A percentile compares a stretch with the other conserved stretches of the same genome.
Evolutionary conservation across 495 filamentous ascomycete species (phyloP).

Genomic region (Talaromyces proteolyticus): DNA sequence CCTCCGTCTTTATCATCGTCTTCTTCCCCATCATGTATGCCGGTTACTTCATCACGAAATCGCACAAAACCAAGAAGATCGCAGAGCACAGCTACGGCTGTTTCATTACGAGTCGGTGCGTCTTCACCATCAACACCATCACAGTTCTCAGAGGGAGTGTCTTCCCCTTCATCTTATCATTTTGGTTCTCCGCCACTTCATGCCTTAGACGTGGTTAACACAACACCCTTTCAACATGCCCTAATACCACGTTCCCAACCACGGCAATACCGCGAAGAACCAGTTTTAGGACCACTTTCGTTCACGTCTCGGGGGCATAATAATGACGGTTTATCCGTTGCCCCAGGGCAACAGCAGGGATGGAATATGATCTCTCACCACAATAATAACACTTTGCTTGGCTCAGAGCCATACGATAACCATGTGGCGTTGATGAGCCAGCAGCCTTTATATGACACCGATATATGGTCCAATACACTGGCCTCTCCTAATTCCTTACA

Average conservation of each 20-base stretch:
- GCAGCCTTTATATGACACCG: not conserved
- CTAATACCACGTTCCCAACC: not conserved
- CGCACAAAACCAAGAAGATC: not conserved
- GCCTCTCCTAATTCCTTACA: not conserved
- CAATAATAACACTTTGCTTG: not conserved
- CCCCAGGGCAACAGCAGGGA: not conserved
- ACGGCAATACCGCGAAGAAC: not conserved
- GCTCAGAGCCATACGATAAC: not conserved
- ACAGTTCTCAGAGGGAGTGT: not conserved
- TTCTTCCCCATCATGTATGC: not conserved
- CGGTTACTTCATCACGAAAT: not conserved
- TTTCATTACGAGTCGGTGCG: not conserved
- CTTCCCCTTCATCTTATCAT: not conserved
- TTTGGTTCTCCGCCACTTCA: not conserved
- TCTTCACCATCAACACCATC: not conserved
- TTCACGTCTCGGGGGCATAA: not conserved
- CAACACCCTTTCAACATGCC: not conserved
- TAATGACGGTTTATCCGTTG: not conserved
- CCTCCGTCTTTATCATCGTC: not conserved
- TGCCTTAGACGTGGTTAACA: not conserved
- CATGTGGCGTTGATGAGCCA: not conserved
- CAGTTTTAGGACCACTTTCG: not conserved
- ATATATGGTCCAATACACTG: not conserved
- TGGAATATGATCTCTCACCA: not conserved
- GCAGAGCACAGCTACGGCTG: not conserved